phyloP scores from a whole-genome alignment of 768 basidiomycete species.

The Hirschioporus abietinus region DNA sequence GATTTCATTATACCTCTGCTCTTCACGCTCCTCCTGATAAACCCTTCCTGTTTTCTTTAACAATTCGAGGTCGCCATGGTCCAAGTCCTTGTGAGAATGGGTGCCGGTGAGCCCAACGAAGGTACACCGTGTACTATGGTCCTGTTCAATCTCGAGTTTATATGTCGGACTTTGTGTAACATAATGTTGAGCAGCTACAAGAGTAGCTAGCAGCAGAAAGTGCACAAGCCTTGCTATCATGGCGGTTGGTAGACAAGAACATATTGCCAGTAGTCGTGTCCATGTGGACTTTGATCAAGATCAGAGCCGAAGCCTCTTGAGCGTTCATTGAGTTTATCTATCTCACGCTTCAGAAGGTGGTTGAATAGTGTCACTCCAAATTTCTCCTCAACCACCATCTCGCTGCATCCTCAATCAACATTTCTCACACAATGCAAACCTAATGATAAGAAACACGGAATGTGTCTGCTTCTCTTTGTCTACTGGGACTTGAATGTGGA shows the following conservation, averaged over 20 bases:
- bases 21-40: neutral
- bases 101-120: neutral
- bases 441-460: no score
- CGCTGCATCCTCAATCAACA: no score
- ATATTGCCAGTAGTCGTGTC: neutral
- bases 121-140: neutral
- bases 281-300: neutral
- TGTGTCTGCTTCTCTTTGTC: no score
- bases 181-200: neutral
- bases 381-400: no score
- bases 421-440: no score
- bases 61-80: neutral
- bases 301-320: no score
- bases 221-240: neutral
- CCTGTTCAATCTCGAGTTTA: neutral
- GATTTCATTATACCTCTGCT: neutral
- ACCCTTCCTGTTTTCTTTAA: neutral
- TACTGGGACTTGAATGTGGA: no score
- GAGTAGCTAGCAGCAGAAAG: neutral
- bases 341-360: neutral
- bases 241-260: neutral
- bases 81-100: neutral
- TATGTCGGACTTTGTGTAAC: neutral
- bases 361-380: no score
- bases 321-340: neutral